Evolutionary conservation across 2,329 filamentous ascomycete species (phyloP), one percentile per base, ranked within the genome.

Genomic region (Niveomyces coronatus): DNA sequence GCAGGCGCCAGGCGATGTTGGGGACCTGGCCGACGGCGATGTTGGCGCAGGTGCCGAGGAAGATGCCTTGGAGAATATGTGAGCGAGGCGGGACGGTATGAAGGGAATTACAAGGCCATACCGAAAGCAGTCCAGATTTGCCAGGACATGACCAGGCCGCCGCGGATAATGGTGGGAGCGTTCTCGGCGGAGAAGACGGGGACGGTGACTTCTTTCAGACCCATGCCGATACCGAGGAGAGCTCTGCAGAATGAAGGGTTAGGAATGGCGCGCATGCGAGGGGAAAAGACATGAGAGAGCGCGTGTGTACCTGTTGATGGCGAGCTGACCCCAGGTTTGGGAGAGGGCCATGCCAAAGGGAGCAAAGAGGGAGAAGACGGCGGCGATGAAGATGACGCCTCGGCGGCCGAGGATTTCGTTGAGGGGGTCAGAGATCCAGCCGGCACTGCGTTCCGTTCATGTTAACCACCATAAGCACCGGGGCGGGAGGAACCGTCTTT

Each of bases 11-110:
- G 5, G 73, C 64, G 26, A 77, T 71, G 3, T 50, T 49, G n/a
- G 74, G 72, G 0, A 67, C 65, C 35, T 78, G 63, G 31, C 73
- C 76, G 29, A 82, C 73, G 4, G 68, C 74, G 20, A 83, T 63
- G 49, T 82, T 83, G 44, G 77, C 77, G 41, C 66, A 71, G 39
- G 71, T 77, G 9, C 79, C 81, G 15, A 82, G 61, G 54, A 82
- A 77, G 48, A 83, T 81, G 28, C 74, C 74, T 19, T 18, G 4
- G 6, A 0, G n/a, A n/a, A n/a, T n/a, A n/a, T 10, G 15, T 38
- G 14, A 32, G 28, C 10, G 14, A 27, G 15, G 13, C 10, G 8
- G 13, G 1, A 8, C 0, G 6, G 16, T 4, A 6, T 10, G 13
- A 5, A 14, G 13, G 4, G 13, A 6, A 17, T 5, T 4, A 2